A percentile compares a stretch with the other conserved stretches of the same genome.
Conservation (phyloP, 345 rosid species). For the Mallotus nudiflorus region DNA sequence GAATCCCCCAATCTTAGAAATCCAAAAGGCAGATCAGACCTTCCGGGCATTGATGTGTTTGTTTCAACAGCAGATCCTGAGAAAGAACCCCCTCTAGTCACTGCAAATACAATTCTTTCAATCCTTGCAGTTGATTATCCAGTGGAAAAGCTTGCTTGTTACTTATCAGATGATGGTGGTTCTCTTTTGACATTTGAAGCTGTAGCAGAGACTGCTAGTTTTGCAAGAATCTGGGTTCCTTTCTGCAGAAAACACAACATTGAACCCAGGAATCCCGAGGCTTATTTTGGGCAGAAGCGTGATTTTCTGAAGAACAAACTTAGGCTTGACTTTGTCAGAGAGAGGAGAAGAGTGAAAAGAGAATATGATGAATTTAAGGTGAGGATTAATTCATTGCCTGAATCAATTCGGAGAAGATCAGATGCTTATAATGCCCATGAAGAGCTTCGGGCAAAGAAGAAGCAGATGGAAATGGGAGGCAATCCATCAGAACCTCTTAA, state of each 20-base stretch:
- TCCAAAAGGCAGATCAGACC: constrained; percentile 78
- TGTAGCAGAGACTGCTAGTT: constrained; percentile 74
- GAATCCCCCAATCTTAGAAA: constrained; percentile 73
- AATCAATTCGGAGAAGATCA: constrained; percentile 68
- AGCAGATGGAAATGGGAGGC: constrained; percentile 59
- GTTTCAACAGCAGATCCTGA: constrained; percentile 86
- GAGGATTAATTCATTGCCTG: constrained; percentile 68
- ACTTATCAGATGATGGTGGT: constrained; percentile 78
- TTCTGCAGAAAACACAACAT: constrained; percentile 71
- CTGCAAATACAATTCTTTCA: constrained; percentile 74
- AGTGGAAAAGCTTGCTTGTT: constrained; percentile 76
- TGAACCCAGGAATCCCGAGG: constrained; percentile 76
- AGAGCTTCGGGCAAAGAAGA: constrained; percentile 68
- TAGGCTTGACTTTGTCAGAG: constrained; percentile 70
- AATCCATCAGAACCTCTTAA: constrained; percentile 40
- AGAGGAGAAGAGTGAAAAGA: constrained; percentile 78
- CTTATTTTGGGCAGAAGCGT: constrained; percentile 72
- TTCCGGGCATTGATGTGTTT: constrained; percentile 73
- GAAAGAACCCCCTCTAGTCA: constrained; percentile 79
- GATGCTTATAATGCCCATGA: constrained; percentile 80
- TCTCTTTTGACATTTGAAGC: constrained; percentile 75
- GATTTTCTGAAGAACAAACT: constrained; percentile 75
- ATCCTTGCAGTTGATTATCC: constrained; percentile 78
- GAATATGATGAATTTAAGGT: constrained; percentile 86
- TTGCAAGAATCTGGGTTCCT: constrained; percentile 76